Base-by-base conservation (phyloP, 805 yeast species). In the Pichia nanzhaoensis region DNA sequence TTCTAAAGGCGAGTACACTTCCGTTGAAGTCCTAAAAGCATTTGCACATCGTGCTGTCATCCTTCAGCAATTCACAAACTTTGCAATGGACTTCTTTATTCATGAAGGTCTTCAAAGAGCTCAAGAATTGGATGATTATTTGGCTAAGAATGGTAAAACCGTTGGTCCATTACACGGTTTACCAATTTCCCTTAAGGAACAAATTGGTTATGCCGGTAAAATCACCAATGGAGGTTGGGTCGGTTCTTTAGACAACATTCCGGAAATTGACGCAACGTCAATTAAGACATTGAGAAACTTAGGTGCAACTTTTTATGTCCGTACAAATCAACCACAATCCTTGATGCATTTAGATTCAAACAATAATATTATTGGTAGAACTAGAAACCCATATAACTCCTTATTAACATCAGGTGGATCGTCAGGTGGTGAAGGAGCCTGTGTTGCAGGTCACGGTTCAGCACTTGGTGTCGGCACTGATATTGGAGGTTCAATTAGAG, bases 391-490 rank as follows among this genome's bases (percentile, higher is more conserved):
- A 1, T 63, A 67, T 61, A 81, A 82, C 52, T 66, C 79, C 33
- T 62, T 70, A 21, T 66, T 80, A 47, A 74, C 83, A 17, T 71
- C 83, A 2, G 87, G 88, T 51, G 88, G 88, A n/a, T 77, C 84
- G 1, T 77, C 84, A 3, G 82, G 84, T 34, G 88, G 88, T 49
- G 88, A 81, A 59, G 84, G 86, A 51, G 78, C 84, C 0, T 58
- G 77, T 49, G 74, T 79, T 42, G 77, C 75, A 2, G 70, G 76
- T 58, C 74, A 71, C 43, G 86, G 78, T 5, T 76, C 84, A 17
- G 74, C 78, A 1, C 51, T 82, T 36, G 90, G 57, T 44, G 48
- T 55, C 34, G 87, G 87, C 35, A 75, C 84, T 22, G 88, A 82
- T 57, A 81, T 82, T 50, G 88, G 88, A 48, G 88, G 88, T 1